phyloP scores from a whole-genome alignment of 441 rosid genomes.

The Gossypium aridum region DNA sequence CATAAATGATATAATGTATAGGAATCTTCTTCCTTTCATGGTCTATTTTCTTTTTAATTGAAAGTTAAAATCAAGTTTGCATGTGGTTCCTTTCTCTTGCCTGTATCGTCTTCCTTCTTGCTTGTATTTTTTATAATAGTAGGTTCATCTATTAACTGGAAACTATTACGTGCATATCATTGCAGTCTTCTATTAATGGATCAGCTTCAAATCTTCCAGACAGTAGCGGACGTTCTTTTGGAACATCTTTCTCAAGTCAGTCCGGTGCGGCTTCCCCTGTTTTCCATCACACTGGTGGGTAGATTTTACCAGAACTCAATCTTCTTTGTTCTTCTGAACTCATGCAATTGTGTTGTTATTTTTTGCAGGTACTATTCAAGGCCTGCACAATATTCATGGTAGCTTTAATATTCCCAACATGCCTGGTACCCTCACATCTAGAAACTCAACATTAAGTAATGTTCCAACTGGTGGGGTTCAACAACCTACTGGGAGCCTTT shows the following conservation, averaged over 20 bases:
- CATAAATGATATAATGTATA: neutral
- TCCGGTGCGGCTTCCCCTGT: conserved; percentile 81
- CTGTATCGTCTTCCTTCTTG: neutral
- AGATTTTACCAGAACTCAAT: conserved; percentile 18
- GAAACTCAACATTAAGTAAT: conserved; percentile 56
- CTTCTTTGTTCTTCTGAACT: conserved; percentile 6
- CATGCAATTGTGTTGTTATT: conserved; percentile 14
- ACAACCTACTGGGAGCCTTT: conserved; percentile 74
- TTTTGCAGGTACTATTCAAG: conserved; percentile 65
- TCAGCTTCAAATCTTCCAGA: conserved; percentile 87
- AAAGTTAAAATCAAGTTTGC: neutral
- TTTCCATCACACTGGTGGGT: conserved; percentile 75
- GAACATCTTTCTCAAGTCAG: conserved; percentile 86
- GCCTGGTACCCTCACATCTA: conserved; percentile 62
- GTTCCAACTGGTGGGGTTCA: conserved; percentile 79
- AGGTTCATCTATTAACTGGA: conserved; percentile 6
- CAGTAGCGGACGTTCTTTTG: conserved; percentile 62
- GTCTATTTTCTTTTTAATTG: neutral
- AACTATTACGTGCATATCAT: conserved; percentile 13
- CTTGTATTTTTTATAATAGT: neutral
- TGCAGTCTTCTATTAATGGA: conserved; percentile 85
- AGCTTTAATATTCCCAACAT: conserved; percentile 71
- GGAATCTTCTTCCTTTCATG: neutral
- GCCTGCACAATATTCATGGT: conserved; percentile 78
- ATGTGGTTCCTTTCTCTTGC: neutral